Evolutionary conservation across 768 basidiomycete genomes (phyloP).

Genomic region (Tulasnella sp.): DNA sequence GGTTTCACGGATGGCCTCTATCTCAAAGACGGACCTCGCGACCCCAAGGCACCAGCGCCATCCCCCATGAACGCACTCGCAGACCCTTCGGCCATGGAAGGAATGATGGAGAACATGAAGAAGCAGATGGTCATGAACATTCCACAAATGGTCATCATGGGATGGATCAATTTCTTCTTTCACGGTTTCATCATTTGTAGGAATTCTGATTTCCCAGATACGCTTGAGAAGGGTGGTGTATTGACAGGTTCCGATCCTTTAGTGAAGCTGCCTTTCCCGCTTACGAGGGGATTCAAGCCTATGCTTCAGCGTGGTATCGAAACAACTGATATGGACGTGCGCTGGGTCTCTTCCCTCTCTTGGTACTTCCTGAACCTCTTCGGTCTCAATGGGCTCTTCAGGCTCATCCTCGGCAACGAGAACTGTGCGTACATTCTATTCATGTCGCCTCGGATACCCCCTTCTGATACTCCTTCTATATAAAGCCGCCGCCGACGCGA

Average conservation of each 20-base stretch:
- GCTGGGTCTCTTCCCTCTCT: slow-evolving; percentile 96
- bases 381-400: slow-evolving; percentile 91
- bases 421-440: slow-evolving; percentile 48
- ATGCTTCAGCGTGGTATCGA: slow-evolving; percentile 96
- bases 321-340: slow-evolving; percentile 92
- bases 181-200: slow-evolving; percentile 94
- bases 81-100: slow-evolving; percentile 90
- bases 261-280: slow-evolving; percentile 96
- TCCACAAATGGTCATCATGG: slow-evolving; percentile 97
- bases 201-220: too few species aligned
- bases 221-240: too few species aligned
- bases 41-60: slow-evolving; percentile 42
- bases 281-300: slow-evolving; percentile 93
- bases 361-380: slow-evolving; percentile 99
- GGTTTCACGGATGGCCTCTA: slow-evolving; percentile 68
- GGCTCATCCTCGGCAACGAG: slow-evolving; percentile 80
- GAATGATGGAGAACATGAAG: slow-evolving; percentile 98
- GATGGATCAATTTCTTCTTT: slow-evolving; percentile 99
- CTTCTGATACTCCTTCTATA: slow-evolving; percentile 8
- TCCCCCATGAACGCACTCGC: slow-evolving; percentile 75
- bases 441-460: slow-evolving; percentile 14
- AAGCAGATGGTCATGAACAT: slow-evolving; percentile 99
- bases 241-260: neutral
- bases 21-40: slow-evolving; percentile 68
- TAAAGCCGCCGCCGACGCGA: slow-evolving; percentile 60